A percentile compares a stretch with the other conserved stretches of the same genome.
These are phyloP conservation scores for Aspergillus aculeatinus DNA, from an alignment of 2,329 filamentous ascomycete genomes.

Conservation along the genomic window DNA sequence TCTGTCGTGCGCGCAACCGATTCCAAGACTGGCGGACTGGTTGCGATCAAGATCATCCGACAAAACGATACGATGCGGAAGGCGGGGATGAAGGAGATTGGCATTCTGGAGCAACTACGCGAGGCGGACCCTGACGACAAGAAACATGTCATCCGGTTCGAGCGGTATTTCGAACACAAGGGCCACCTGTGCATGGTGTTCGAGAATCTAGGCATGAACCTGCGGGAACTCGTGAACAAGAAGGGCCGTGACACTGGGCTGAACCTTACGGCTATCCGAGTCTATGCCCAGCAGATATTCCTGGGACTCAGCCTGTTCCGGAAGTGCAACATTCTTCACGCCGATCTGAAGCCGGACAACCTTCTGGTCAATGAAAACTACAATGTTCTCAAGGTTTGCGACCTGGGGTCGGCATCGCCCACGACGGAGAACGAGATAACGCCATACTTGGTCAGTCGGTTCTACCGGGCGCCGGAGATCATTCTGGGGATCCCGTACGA, in stretches of 20 bases:
- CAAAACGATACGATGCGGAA: slow-evolving; percentile 92
- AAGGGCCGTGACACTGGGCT: slow-evolving; percentile 93
- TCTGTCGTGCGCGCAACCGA: slow-evolving; percentile 89
- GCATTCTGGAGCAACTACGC: slow-evolving; percentile 84
- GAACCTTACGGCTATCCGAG: slow-evolving; percentile 80
- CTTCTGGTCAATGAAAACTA: slow-evolving; percentile 85
- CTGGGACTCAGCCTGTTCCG: slow-evolving; percentile 82
- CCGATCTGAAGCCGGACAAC: slow-evolving; percentile 97
- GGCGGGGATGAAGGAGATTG: slow-evolving; percentile 90
- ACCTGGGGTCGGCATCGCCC: slow-evolving; percentile 93
- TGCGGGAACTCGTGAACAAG: slow-evolving; percentile 91
- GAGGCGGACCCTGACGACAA: slow-evolving; percentile 82
- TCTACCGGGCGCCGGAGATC: slow-evolving; percentile 95
- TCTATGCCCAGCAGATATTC: slow-evolving; percentile 94
- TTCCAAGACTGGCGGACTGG: slow-evolving; percentile 68
- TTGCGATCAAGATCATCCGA: slow-evolving; percentile 96
- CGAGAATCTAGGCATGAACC: slow-evolving; percentile 87
- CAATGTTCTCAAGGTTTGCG: slow-evolving; percentile 88
- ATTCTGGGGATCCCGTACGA: slow-evolving; percentile 96
- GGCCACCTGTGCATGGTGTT: slow-evolving; percentile 95
- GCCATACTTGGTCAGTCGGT: slow-evolving; percentile 92
- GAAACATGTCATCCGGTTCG: slow-evolving; percentile 86
- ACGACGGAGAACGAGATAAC: slow-evolving; percentile 88
- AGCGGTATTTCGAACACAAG: slow-evolving; percentile 88
- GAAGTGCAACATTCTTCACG: slow-evolving; percentile 90